A percentile compares a stretch with the other conserved stretches of the same genome.
These are phyloP conservation scores for Agapanthus africanus DNA, from an alignment of 106 monocot species.

Conservation along the genomic window DNA sequence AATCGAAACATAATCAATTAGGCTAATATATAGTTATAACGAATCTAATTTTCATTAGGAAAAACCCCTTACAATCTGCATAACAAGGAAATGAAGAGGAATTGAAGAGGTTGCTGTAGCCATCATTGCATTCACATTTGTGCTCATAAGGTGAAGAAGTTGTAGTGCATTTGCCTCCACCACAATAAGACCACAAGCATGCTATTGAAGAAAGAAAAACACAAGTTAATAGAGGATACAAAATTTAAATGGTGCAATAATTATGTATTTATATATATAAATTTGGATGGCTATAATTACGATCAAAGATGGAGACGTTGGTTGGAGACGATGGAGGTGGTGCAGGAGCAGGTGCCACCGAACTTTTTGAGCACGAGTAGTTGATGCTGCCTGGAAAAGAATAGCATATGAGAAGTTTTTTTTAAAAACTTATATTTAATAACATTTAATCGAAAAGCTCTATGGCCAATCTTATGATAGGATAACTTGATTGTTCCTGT, in stretches of 20 bases:
- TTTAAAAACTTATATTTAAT: too few species aligned
- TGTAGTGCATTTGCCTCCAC: background rate
- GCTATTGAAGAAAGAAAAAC: too few species aligned
- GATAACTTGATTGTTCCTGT: too few species aligned
- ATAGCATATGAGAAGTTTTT: too few species aligned
- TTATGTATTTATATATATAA: too few species aligned
- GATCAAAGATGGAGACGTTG: background rate
- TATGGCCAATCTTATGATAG: too few species aligned
- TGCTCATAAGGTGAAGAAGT: background rate
- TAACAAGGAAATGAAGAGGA: background rate
- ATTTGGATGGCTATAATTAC: background rate
- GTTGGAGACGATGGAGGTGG: background rate
- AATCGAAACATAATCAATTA: background rate
- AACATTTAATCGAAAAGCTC: too few species aligned
- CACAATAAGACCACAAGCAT: background rate
- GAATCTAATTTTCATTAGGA: too few species aligned
- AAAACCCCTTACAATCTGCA: background rate
- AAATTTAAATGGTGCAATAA: too few species aligned
- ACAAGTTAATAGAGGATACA: background rate
- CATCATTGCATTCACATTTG: background rate
- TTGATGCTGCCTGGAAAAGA: background rate
- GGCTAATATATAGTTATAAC: background rate
- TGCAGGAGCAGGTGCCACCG: background rate
- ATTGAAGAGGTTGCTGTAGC: slow-evolving; percentile 2
- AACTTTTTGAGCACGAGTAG: background rate